phyloP scores from a whole-genome alignment of 108 stramenopile species.

The Cyclotella cryptica region DNA sequence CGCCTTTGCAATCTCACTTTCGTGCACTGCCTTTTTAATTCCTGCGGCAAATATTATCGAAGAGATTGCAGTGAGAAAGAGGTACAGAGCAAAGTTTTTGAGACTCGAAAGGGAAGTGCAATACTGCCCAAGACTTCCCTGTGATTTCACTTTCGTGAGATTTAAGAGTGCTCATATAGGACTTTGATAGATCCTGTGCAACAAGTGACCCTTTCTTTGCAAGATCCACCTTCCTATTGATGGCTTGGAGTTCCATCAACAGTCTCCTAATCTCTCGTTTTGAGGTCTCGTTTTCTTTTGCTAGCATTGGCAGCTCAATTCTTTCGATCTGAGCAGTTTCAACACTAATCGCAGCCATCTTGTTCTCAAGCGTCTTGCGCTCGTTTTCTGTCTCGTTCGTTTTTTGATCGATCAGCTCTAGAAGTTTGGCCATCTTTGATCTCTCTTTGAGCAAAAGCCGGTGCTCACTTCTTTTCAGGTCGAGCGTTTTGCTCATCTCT shows the following conservation, averaged over 20 bases:
- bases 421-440: slow-evolving; percentile 2
- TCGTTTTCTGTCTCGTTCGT: slow-evolving; percentile 3
- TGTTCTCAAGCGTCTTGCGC: neutral
- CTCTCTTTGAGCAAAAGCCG: slow-evolving; percentile 6
- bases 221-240: slow-evolving; percentile 23
- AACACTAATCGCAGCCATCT: neutral
- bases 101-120: neutral
- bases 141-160: slow-evolving; percentile 17
- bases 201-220: slow-evolving; percentile 6
- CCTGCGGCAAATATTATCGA: neutral
- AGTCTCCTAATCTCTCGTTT: slow-evolving; percentile 19
- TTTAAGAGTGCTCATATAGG: slow-evolving; percentile 13
- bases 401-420: slow-evolving; percentile 9
- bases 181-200: slow-evolving; percentile 16
- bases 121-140: neutral
- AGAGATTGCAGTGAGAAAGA: neutral
- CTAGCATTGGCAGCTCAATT: slow-evolving; percentile 24
- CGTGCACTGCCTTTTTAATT: slow-evolving; percentile 22
- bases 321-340: neutral
- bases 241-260: neutral
- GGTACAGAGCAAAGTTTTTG: neutral
- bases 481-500: slow-evolving; percentile 6
- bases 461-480: slow-evolving; percentile 5
- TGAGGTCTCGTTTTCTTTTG: slow-evolving; percentile 15
- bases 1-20: neutral